Conservation (phyloP, 2,329 filamentous ascomycete genomes). For the Exophiala xenobiotica region DNA sequence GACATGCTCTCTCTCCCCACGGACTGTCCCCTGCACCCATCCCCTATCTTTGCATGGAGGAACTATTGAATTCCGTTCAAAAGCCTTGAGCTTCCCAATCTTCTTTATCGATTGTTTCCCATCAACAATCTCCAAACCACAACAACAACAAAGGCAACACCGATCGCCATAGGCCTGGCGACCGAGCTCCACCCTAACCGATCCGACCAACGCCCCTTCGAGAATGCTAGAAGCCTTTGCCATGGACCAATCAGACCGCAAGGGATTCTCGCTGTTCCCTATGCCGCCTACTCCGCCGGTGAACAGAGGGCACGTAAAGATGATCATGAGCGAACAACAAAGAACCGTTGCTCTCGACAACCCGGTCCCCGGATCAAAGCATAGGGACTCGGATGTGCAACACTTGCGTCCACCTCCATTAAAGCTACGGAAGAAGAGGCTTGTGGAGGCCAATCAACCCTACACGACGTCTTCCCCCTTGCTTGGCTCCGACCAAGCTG, state of each 20-base stretch:
- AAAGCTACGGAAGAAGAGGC: slow-evolving; percentile 17
- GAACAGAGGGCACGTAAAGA: slow-evolving; percentile 9
- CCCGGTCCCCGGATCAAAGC: neutral
- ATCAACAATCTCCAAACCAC: slow-evolving; percentile 16
- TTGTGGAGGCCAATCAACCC: neutral
- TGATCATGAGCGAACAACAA: slow-evolving; percentile 7
- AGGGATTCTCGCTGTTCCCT: slow-evolving; percentile 18
- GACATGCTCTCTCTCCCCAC: slow-evolving; percentile 15
- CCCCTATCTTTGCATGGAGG: slow-evolving; percentile 17
- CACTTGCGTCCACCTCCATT: slow-evolving; percentile 12
- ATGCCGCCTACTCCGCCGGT: slow-evolving; percentile 20
- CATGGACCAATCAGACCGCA: slow-evolving; percentile 16
- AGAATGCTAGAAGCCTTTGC: neutral
- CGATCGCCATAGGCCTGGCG: slow-evolving; percentile 6
- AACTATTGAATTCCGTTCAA: slow-evolving; percentile 15
- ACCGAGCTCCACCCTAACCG: neutral
- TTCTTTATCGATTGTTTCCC: slow-evolving; percentile 22
- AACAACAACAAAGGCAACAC: slow-evolving; percentile 23
- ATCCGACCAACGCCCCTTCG: neutral
- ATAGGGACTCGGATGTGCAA: neutral
- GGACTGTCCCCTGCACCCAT: slow-evolving; percentile 23
- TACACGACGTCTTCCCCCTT: neutral
- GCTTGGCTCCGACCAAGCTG: neutral
- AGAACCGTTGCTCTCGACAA: neutral
- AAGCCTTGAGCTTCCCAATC: slow-evolving; percentile 22